Conservation (phyloP, 2,329 filamentous ascomycete genomes). For the Alternaria novae-zelandiae region DNA sequence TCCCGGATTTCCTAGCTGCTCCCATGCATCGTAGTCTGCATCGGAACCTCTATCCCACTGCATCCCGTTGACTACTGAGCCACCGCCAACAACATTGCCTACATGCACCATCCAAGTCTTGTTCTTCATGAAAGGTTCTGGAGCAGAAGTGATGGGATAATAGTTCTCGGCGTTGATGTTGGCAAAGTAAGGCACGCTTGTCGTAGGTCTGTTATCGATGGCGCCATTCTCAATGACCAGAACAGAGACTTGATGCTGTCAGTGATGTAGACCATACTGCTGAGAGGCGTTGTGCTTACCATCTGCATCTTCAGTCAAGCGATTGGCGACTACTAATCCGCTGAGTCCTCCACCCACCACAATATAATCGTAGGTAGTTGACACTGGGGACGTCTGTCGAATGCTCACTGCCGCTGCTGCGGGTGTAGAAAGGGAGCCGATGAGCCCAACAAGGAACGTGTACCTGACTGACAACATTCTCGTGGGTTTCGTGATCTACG, state of each 20-base stretch:
- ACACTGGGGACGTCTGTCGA: neutral
- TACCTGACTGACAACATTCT: too few relatives aligned
- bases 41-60: slow-evolving; percentile 38
- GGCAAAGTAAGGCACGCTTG: slow-evolving; percentile 14
- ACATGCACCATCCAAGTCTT: slow-evolving; percentile 24
- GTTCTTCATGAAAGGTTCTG: slow-evolving; percentile 29
- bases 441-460: neutral
- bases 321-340: slow-evolving; percentile 26
- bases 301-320: slow-evolving; percentile 17
- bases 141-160: slow-evolving; percentile 19
- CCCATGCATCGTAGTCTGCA: slow-evolving; percentile 59
- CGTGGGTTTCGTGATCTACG: too few relatives aligned
- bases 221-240: slow-evolving; percentile 25
- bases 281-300: neutral
- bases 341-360: slow-evolving; percentile 28
- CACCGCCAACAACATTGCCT: slow-evolving; percentile 40
- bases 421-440: neutral
- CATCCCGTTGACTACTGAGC: slow-evolving; percentile 45
- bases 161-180: slow-evolving; percentile 17
- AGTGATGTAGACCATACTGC: neutral
- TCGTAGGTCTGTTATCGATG: slow-evolving; percentile 13
- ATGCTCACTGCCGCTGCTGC: neutral
- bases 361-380: slow-evolving; percentile 22
- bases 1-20: slow-evolving; percentile 60
- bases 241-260: slow-evolving; percentile 11